phyloP scores from a whole-genome alignment of 176 grass and related monocot genomes.

The Miscanthus lutarioriparius region DNA sequence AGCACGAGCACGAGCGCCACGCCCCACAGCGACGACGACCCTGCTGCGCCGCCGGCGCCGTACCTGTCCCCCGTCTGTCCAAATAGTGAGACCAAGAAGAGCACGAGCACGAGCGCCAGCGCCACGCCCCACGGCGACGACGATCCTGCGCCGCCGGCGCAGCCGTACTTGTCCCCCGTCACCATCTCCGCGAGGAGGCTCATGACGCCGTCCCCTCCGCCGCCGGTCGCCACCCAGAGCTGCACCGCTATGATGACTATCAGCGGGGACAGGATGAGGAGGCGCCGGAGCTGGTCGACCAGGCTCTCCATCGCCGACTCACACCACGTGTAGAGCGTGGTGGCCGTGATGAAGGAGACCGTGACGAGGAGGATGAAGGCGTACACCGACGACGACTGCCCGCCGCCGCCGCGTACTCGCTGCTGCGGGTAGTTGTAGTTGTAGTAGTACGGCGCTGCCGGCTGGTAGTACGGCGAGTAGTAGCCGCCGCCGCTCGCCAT shows the following conservation, averaged over 20 bases:
- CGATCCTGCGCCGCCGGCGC: constrained; percentile 30
- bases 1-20: constrained; percentile 75
- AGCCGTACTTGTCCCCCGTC: neutral
- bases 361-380: constrained; percentile 62
- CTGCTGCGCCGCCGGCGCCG: constrained; percentile 18
- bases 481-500: constrained; percentile 46
- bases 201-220: neutral
- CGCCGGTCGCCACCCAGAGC: constrained; percentile 40
- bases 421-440: constrained; percentile 24
- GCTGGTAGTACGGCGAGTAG: constrained; percentile 44
- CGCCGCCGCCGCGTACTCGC: neutral
- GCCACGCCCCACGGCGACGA: constrained; percentile 82
- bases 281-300: constrained; percentile 41
- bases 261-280: constrained; percentile 68
- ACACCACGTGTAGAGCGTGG: constrained; percentile 54
- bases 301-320: constrained; percentile 62
- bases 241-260: constrained; percentile 70
- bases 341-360: constrained; percentile 38
- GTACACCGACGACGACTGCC: constrained; percentile 30
- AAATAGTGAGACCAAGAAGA: constrained; percentile 66
- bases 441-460: constrained; percentile 40
- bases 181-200: no score
- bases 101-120: constrained; percentile 61
- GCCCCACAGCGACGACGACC: constrained; percentile 64
- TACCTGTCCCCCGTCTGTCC: constrained; percentile 7